A percentile compares a stretch with the other conserved stretches of the same genome.
Conservation (phyloP, 2,329 filamentous ascomycete species). For the Colletotrichum coccodes region DNA sequence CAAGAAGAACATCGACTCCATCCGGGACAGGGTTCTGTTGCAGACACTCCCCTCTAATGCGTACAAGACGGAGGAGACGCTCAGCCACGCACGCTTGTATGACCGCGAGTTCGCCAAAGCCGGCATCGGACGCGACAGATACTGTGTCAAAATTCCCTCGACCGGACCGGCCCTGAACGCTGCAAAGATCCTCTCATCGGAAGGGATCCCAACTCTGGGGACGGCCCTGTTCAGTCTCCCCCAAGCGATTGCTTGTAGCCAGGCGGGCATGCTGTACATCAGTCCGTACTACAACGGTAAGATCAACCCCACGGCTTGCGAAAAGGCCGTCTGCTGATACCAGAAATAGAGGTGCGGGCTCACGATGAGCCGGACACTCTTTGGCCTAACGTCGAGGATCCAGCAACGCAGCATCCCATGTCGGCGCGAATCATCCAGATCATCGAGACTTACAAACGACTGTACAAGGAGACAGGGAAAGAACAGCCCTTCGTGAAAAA, state of each 20-base stretch:
- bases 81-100: conserved; percentile 58
- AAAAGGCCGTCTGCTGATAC: conserved; percentile 5
- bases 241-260: conserved; percentile 60
- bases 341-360: conserved; percentile 50
- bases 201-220: conserved; percentile 58
- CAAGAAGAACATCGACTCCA: conserved; percentile 55
- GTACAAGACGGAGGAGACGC: conserved; percentile 54
- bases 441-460: conserved; percentile 55
- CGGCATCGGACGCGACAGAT: conserved; percentile 56
- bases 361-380: conserved; percentile 50
- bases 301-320: conserved; percentile 2
- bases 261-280: conserved; percentile 58
- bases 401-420: conserved; percentile 57
- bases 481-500: conserved; percentile 59
- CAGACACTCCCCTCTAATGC: conserved; percentile 58
- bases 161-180: conserved; percentile 59
- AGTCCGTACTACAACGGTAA: conserved; percentile 60
- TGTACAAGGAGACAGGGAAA: conserved; percentile 58
- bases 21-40: conserved; percentile 58
- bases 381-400: conserved; percentile 59
- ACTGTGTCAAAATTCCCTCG: conserved; percentile 62
- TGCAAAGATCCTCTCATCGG: conserved; percentile 50
- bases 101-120: conserved; percentile 55
- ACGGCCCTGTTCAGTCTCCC: conserved; percentile 58
- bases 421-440: conserved; percentile 59